A percentile compares a stretch with the other conserved stretches of the same genome.
Conservation (phyloP, 164 flowering plant species). For the Piper betle region DNA sequence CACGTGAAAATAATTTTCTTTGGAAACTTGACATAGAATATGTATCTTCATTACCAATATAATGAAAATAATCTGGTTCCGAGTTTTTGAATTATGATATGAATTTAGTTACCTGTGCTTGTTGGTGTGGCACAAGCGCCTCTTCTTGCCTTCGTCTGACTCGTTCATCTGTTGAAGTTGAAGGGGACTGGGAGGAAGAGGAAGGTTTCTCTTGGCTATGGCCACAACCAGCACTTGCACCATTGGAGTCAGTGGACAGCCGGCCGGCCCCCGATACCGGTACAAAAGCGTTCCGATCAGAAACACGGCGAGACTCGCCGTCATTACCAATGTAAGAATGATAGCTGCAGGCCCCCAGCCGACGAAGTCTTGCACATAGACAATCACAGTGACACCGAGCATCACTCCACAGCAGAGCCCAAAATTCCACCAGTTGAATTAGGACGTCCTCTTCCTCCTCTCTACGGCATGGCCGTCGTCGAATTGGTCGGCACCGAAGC, state of each 20-base stretch:
- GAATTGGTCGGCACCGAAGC: constrained; percentile 96
- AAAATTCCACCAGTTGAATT: constrained; percentile 90
- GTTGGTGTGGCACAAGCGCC: constrained; percentile 53
- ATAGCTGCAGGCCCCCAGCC: constrained; percentile 68
- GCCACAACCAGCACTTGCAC: constrained; percentile 74
- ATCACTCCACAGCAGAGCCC: constrained; percentile 63
- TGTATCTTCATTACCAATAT: too few relatives aligned
- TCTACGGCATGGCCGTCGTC: constrained; percentile 64
- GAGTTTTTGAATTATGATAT: too few relatives aligned
- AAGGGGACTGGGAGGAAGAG: constrained; percentile 39
- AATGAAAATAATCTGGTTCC: too few relatives aligned
- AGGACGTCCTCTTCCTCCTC: constrained; percentile 73
- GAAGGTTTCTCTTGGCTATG: constrained; percentile 46
- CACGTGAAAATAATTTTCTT: too few relatives aligned
- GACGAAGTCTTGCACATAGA: constrained; percentile 66
- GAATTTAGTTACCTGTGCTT: constrained; percentile 61
- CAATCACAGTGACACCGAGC: constrained; percentile 66
- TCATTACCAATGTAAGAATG: constrained; percentile 48
- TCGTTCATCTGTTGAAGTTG: constrained; percentile 40
- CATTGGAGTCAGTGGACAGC: constrained; percentile 84
- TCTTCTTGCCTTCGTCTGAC: constrained; percentile 19
- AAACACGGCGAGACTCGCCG: constrained; percentile 35
- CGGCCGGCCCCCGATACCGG: constrained; percentile 42
- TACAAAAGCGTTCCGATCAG: constrained; percentile 49
- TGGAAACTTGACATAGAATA: too few relatives aligned